Conservation (phyloP, 2,329 filamentous ascomycete genomes). For the Geosmithia morbida region DNA sequence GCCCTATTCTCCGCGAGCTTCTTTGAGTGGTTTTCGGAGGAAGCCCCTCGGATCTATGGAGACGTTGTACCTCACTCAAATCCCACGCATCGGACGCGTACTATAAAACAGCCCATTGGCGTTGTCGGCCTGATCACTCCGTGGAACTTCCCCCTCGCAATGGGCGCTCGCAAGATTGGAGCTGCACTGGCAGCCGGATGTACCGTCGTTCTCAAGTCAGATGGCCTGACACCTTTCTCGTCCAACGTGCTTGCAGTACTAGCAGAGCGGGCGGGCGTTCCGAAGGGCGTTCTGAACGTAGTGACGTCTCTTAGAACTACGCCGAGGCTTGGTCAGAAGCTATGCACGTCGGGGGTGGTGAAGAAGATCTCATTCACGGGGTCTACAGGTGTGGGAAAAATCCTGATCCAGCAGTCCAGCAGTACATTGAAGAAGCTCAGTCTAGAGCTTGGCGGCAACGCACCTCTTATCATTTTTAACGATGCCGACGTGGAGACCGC, state of each 20-base stretch:
- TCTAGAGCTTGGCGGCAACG: slow-evolving; percentile 58
- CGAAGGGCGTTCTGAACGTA: slow-evolving; percentile 17
- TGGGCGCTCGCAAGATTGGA: slow-evolving; percentile 23
- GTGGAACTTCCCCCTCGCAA: slow-evolving; percentile 41
- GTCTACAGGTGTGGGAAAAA: slow-evolving; percentile 45
- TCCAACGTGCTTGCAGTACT: slow-evolving; percentile 52
- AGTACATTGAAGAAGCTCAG: slow-evolving; percentile 52
- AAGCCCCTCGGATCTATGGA: slow-evolving; percentile 38
- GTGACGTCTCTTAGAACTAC: slow-evolving; percentile 18
- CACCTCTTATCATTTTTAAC: slow-evolving; percentile 48
- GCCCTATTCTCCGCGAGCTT: slow-evolving; percentile 43
- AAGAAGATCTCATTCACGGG: slow-evolving; percentile 57
- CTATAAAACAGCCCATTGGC: slow-evolving; percentile 51
- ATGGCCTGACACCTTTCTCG: slow-evolving; percentile 55
- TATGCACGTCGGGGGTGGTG: slow-evolving; percentile 12
- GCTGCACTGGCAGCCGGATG: slow-evolving; percentile 53
- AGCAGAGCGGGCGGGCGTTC: slow-evolving; percentile 50
- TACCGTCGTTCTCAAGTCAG: slow-evolving; percentile 57
- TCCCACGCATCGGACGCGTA: slow-evolving; percentile 46
- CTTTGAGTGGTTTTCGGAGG: slow-evolving; percentile 50
- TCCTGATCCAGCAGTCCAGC: slow-evolving; percentile 45
- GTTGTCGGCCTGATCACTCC: slow-evolving; percentile 55
- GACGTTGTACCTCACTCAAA: slow-evolving; percentile 46
- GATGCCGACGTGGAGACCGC: slow-evolving; percentile 51
- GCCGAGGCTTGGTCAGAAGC: slow-evolving; percentile 39